Conservation (phyloP, 257 asterid genomes). For the Fraxinus cuspidata region DNA sequence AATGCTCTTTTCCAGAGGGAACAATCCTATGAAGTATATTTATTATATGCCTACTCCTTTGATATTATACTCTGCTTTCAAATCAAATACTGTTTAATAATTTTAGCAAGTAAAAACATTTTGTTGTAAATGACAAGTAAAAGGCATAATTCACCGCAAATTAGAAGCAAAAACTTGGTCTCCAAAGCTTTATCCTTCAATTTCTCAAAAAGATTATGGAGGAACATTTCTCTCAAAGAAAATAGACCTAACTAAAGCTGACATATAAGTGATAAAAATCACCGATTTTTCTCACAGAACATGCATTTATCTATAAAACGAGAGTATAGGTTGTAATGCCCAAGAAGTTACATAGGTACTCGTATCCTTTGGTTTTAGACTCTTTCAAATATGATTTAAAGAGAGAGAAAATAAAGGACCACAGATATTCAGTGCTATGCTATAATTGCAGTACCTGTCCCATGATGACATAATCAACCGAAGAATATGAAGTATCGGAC, state of each 20-base stretch:
- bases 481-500: slow-evolving; percentile 45
- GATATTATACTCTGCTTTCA: neutral
- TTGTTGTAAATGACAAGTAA: neutral
- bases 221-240: neutral
- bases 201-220: slow-evolving; percentile 1
- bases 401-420: slow-evolving; percentile 11
- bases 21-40: neutral
- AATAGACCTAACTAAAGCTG: neutral
- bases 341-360: neutral
- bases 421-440: slow-evolving; percentile 1
- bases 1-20: neutral
- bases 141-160: neutral
- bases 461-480: slow-evolving; percentile 45
- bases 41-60: neutral
- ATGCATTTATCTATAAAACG: slow-evolving; percentile 5
- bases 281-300: neutral
- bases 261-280: neutral
- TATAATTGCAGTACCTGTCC: slow-evolving; percentile 51
- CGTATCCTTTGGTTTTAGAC: neutral
- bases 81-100: neutral
- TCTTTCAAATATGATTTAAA: slow-evolving; percentile 7
- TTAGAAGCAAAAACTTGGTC: slow-evolving; percentile 3
- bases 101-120: neutral
- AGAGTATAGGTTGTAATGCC: neutral
- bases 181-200: neutral